These are phyloP conservation scores for Vitis riparia DNA, from an alignment of 164 flowering plant species.

Conservation along the genomic window DNA sequence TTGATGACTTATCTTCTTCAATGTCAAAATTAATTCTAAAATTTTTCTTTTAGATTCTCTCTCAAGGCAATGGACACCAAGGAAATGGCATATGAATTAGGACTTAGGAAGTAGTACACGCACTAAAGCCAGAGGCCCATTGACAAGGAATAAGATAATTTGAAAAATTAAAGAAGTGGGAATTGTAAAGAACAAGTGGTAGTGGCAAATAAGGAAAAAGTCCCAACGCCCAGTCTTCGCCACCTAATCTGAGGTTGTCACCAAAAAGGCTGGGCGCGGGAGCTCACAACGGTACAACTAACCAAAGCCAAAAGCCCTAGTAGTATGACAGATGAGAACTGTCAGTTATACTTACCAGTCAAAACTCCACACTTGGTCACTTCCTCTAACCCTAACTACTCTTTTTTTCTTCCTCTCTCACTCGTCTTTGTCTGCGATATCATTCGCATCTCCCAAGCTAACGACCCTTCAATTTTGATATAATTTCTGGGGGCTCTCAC, in stretches of 20 bases:
- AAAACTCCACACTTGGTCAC: conserved; percentile 14
- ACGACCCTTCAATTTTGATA: conserved; percentile 19
- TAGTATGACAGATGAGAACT: conserved; percentile 14
- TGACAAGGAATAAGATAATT: too few relatives aligned
- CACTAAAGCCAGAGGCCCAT: too few relatives aligned
- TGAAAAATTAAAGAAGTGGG: too few relatives aligned
- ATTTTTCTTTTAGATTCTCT: too few relatives aligned
- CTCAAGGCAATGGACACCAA: too few relatives aligned
- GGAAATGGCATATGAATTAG: too few relatives aligned
- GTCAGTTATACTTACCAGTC: conserved; percentile 75
- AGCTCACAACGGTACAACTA: conserved; percentile 10
- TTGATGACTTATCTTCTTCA: too few relatives aligned
- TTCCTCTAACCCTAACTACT: conserved; percentile 9
- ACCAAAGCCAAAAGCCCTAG: conserved; percentile 5
- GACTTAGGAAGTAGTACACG: too few relatives aligned
- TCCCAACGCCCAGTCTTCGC: conserved; percentile 20
- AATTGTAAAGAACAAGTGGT: too few relatives aligned
- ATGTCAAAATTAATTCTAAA: too few relatives aligned
- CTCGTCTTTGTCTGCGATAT: background rate
- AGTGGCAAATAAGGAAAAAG: too few relatives aligned
- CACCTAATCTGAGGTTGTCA: conserved; percentile 2
- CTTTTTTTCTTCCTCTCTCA: conserved; percentile 1
- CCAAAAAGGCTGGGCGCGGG: background rate
- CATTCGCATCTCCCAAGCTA: conserved; percentile 1
- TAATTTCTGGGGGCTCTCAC: conserved; percentile 13